Percentiles rank a stretch among this genome's conserved stretches.
phyloP scores from a whole-genome alignment of 495 filamentous ascomycete species.

The Neurospora intermedia region DNA sequence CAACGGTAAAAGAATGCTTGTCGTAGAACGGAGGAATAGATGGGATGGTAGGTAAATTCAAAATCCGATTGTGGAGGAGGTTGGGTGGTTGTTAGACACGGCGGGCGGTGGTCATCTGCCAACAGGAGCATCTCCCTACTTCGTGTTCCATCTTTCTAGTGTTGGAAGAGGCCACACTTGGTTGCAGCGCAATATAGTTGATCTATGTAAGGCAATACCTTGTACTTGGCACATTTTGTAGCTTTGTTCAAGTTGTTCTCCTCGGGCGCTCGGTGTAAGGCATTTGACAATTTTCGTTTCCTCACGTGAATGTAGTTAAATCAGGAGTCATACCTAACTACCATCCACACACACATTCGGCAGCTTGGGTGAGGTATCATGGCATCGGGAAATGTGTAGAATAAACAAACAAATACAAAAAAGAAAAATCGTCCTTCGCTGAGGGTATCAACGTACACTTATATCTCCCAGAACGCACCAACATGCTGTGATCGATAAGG shows the following conservation, averaged over 20 bases:
- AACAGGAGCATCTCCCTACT: neutral
- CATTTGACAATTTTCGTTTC: neutral
- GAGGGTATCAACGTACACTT: neutral
- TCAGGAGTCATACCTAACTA: neutral
- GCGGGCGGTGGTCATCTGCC: neutral
- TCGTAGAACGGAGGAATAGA: no score
- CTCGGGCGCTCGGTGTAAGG: neutral
- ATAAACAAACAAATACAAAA: no score
- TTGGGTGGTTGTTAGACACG: neutral
- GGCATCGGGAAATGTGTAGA: neutral
- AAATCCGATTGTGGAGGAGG: neutral
- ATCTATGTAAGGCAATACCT: neutral
- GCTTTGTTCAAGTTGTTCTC: neutral
- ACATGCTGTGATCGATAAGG: neutral
- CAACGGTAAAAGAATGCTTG: neutral
- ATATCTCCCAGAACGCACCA: neutral
- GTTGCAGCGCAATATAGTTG: neutral
- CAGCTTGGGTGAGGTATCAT: neutral
- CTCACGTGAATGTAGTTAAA: neutral
- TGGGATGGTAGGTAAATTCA: neutral
- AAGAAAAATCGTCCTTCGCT: neutral
- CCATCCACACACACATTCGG: neutral
- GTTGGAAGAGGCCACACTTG: neutral
- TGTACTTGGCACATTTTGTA: neutral
- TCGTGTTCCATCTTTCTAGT: neutral